Conservation (phyloP, 164 flowering plant genomes). For the Malania oleifera region DNA sequence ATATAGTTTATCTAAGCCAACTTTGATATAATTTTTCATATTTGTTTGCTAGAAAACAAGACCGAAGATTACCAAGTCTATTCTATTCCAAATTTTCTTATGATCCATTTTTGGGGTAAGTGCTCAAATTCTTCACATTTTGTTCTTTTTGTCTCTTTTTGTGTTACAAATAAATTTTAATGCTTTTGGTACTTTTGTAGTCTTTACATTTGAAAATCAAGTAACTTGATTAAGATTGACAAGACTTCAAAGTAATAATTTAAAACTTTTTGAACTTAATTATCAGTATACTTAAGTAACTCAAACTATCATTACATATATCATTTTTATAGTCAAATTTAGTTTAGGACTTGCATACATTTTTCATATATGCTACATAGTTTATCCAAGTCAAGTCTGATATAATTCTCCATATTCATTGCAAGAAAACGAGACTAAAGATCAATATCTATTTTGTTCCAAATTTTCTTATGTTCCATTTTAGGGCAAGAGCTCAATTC, state of each 20-base stretch:
- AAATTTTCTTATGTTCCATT: conserved; percentile 50
- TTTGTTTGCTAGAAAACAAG: conserved; percentile 42
- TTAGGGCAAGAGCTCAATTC: conserved; percentile 42
- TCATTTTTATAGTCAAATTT: no score
- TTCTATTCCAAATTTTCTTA: conserved; percentile 44
- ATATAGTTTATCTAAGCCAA: no score
- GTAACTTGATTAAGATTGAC: no score
- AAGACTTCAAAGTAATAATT: no score
- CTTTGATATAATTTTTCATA: background rate
- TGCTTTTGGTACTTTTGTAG: background rate
- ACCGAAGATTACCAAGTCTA: conserved; percentile 31
- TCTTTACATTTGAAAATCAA: no score
- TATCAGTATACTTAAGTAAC: no score
- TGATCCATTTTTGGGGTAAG: conserved; percentile 69
- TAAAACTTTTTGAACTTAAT: no score
- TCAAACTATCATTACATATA: no score
- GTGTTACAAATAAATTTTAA: no score
- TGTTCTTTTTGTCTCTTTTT: background rate
- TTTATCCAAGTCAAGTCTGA: no score
- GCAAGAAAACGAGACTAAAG: conserved; percentile 49
- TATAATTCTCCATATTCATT: background rate
- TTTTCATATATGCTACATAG: no score
- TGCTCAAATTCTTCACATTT: background rate
- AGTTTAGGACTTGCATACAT: no score
- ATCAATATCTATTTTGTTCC: conserved; percentile 36